Base-by-base conservation (phyloP, 768 basidiomycete species). In the Mycena vulgaris region DNA sequence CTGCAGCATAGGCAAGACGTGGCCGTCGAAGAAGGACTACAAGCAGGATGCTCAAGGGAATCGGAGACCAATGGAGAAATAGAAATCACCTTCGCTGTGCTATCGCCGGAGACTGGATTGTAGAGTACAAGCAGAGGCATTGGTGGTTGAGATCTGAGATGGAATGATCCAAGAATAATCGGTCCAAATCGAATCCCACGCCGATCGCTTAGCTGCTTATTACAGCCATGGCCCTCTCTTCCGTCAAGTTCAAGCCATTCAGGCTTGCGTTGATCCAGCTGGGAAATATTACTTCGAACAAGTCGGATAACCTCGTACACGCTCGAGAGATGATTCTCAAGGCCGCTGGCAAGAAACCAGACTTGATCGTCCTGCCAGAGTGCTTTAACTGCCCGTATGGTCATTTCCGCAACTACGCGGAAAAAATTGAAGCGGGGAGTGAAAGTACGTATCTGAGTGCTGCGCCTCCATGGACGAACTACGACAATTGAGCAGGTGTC, bases 371-470 rank as follows among this genome's bases (percentile, higher is more conserved):
- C 6, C 84, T 98, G 27, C 96, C 96, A 95, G 95, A 94, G 88
- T 95, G 90, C 80, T 96, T 95, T 80, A 94, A 95, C 77, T 95
- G 93, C 5, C 94, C 94, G 0, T 95, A 96, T 74, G 93, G 94
- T 0, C 88, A 94, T 77, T 98, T 98, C 77, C 93, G 94, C 0
- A 85, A 89, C 11, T 93, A 96, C 74, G 94, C 95, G 0, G 96
- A 97, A 81, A 86, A 83, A 3, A 95, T 97, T 60, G 89, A 82
- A 53, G 88, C 89, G 37, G 75, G 83, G 73, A 95, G 95, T 71
- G 92, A 93, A 77, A 94, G 91, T 73, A 42, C 63, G 67, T 61
- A 33, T 47, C 39, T 51, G 42, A 60, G 25, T 3, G 64, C n/a
- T 17, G 30, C 25, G 58, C 33, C 40, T 30, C 33, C 42, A 5